Percentiles rank a stretch among this genome's conserved stretches.
phyloP scores from a whole-genome alignment of 2,329 filamentous ascomycete genomes.

The Colletotrichum sp. region DNA sequence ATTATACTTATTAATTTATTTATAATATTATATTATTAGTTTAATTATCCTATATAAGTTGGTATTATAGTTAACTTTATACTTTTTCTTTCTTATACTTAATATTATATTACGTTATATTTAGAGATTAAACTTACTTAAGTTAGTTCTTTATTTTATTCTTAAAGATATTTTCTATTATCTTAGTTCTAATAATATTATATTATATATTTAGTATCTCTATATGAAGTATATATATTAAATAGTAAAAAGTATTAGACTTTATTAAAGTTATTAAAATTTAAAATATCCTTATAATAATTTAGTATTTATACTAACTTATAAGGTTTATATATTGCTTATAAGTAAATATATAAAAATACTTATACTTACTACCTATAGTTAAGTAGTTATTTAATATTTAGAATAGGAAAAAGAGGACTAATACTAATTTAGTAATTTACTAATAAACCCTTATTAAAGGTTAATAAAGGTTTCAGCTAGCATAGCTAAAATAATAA shows the following conservation, averaged over 20 bases:
- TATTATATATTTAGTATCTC: not conserved
- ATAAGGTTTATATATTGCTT: not conserved
- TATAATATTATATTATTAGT: too few species aligned
- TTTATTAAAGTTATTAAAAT: not conserved
- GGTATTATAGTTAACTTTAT: too few species aligned
- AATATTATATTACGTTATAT: not conserved
- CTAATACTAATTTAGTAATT: too few species aligned
- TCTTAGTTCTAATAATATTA: not conserved
- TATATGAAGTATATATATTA: not conserved
- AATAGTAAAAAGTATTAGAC: not conserved
- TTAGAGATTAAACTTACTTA: not conserved
- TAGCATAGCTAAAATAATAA: too few species aligned
- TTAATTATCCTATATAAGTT: too few species aligned
- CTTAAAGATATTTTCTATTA: not conserved
- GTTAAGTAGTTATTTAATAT: too few species aligned
- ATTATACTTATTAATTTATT: too few species aligned
- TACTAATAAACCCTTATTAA: too few species aligned
- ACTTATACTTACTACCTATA: too few species aligned
- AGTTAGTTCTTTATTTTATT: not conserved
- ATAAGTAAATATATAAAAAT: not conserved
- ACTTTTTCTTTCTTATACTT: not conserved
- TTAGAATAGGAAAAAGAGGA: too few species aligned
- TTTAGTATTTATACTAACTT: too few species aligned
- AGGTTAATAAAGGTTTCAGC: too few species aligned
- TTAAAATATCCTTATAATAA: not conserved